Conservation (phyloP, 495 filamentous ascomycete genomes). For the Tuber magnatum region DNA sequence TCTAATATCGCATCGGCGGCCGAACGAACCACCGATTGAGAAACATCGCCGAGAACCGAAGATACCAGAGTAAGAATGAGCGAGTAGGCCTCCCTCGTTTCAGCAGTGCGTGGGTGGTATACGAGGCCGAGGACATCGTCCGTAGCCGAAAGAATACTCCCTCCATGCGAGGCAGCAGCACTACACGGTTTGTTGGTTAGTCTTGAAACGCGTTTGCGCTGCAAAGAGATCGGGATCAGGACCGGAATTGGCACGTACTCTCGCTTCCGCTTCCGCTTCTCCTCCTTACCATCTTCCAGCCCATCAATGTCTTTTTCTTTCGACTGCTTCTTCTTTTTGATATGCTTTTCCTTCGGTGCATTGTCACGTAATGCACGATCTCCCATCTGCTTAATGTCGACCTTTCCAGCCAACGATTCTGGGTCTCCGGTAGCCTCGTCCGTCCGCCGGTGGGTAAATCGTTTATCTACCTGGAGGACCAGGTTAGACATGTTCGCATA, state of each 20-base stretch:
- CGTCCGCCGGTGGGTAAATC: conserved; percentile 74
- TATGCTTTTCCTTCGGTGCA: conserved; percentile 66
- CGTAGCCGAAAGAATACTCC: conserved; percentile 73
- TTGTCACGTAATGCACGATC: conserved; percentile 68
- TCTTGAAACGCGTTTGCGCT: background rate
- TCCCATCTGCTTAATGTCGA: conserved; percentile 92
- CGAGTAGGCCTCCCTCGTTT: conserved; percentile 91
- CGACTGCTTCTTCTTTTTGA: conserved; percentile 58
- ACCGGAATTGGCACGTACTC: conserved; percentile 25
- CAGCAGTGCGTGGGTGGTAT: conserved; percentile 85
- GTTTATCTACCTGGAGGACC: conserved; percentile 98
- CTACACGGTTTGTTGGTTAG: conserved; percentile 13
- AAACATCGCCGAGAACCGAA: conserved; percentile 82
- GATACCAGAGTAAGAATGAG: conserved; percentile 87
- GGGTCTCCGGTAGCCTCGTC: conserved; percentile 97
- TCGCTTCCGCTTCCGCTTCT: conserved; percentile 77
- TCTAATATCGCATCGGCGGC: conserved; percentile 93
- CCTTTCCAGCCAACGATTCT: conserved; percentile 88
- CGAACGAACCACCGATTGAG: conserved; percentile 82
- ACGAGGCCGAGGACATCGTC: conserved; percentile 76
- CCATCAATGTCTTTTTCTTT: conserved; percentile 58
- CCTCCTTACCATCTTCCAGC: conserved; percentile 78
- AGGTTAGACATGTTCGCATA: conserved; percentile 99
- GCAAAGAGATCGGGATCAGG: background rate
- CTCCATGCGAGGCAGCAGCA: conserved; percentile 59